Evolutionary conservation across 1,284 basidiomycete genomes (phyloP), one percentile per base, ranked within the genome.

Genomic region (Nidula niveotomentosa): DNA sequence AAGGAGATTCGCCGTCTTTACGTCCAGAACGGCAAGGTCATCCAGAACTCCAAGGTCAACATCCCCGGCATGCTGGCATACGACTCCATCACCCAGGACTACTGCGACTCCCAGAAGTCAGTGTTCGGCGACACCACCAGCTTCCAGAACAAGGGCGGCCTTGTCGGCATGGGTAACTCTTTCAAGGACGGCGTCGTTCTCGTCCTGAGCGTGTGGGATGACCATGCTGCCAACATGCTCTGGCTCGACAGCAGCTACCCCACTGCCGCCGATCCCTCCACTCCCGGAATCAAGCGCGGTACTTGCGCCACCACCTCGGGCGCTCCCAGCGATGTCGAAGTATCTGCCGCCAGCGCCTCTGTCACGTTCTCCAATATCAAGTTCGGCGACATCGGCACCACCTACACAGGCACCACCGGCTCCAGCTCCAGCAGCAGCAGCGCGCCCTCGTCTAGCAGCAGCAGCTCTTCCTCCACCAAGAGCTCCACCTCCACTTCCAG

Each of bases 341-440:
- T 66, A 36, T 57, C 70, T 52, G 58, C 56, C 55, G 58, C 73
- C 34, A 70, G 65, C 62, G 70, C 76, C 33, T 65, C 66, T 37
- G 79, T 83, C 58, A 70, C 67, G 53, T 82, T 71, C 73, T 81
- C 79, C 30, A 80, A 81, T 75, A 80, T 81, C 71, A 77, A 74
- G 63, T 73, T 75, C 61, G 80, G 80, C 45, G 68, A 71, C 62
- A 75, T 81, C 60, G 77, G 75, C 53, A 76, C 78, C 48, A 83
- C 80, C 53, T 80, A 53, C 56, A 15, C 41, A 41, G 39, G 30
- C 4, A 30, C 30, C 30, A 30, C 30, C 5, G 5, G 30, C 30
- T 30, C 39, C 15, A 15, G 39, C 6, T 41, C 39, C 4, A 15
- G 39, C 39, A 15, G 39, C 6, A 15, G 4, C 10, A 15, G 37